Percentiles rank a stretch among this genome's conserved stretches.
These are phyloP conservation scores for Stemphylium vesicarium DNA, from an alignment of 2,329 filamentous ascomycete species.

Conservation along the genomic window DNA sequence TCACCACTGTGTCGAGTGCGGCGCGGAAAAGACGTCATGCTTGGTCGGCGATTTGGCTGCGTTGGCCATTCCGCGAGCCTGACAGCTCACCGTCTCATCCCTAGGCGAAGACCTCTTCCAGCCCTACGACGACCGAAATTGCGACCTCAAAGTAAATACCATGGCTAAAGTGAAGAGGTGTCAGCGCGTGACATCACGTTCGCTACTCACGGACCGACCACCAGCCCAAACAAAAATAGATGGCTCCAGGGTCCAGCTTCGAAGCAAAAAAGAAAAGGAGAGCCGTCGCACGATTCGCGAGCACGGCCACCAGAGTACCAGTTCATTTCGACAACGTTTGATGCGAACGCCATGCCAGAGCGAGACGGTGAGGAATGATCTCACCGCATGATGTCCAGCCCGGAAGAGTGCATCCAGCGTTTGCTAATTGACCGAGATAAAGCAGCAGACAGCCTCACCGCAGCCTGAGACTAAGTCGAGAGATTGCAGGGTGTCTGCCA, in stretches of 20 bases:
- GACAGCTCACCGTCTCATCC: constrained; percentile 32
- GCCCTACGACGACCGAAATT: no score
- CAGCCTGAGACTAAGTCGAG: neutral
- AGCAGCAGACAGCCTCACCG: neutral
- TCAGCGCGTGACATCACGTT: constrained; percentile 31
- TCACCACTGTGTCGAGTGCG: constrained; percentile 1
- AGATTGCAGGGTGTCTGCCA: neutral
- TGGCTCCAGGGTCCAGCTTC: constrained; percentile 19
- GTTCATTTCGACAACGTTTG: constrained; percentile 3
- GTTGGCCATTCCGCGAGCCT: constrained; percentile 28
- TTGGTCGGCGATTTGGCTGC: constrained; percentile 20
- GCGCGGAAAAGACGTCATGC: constrained; percentile 18
- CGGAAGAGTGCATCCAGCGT: neutral
- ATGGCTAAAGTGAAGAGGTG: neutral
- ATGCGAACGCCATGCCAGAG: neutral
- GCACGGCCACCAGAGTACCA: neutral
- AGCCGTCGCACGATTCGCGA: constrained; percentile 25
- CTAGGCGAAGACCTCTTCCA: neutral
- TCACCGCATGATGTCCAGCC: constrained; percentile 4
- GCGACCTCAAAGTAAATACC: neutral
- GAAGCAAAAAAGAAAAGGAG: constrained; percentile 17
- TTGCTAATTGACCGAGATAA: constrained; percentile 8
- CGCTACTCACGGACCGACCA: constrained; percentile 17
- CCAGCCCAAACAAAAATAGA: constrained; percentile 10
- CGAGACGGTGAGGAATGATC: constrained; percentile 6